A percentile compares a stretch with the other conserved stretches of the same genome.
Conservation (phyloP, 257 asterid genomes). For the Mentha longifolia region DNA sequence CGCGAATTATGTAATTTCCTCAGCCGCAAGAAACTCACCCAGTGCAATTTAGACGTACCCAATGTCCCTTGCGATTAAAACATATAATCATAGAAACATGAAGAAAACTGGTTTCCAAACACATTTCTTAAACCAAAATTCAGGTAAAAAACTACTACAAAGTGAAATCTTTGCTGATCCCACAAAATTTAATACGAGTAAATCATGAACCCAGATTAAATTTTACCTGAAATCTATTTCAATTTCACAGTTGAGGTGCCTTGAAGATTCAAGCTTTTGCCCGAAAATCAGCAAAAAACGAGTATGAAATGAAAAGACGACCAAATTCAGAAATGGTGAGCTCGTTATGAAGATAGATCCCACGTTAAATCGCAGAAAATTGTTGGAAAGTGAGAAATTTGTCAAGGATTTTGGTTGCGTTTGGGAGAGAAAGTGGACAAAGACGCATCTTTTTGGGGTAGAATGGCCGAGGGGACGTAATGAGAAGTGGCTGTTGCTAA, state of each 20-base stretch:
- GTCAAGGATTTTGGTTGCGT: conserved; percentile 23
- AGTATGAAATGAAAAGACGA: background rate
- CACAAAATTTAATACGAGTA: conserved; percentile 20
- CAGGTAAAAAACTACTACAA: conserved; percentile 29
- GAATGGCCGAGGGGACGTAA: conserved; percentile 25
- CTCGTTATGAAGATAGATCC: conserved; percentile 12
- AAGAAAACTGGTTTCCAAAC: background rate
- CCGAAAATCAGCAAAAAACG: conserved; percentile 11
- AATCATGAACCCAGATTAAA: conserved; percentile 27
- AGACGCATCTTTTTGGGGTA: conserved; percentile 32
- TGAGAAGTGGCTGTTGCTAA: conserved; percentile 36
- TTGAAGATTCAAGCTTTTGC: conserved; percentile 29
- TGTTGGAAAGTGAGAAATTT: conserved; percentile 18
- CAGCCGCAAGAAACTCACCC: background rate
- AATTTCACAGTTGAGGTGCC: conserved; percentile 25
- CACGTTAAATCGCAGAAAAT: conserved; percentile 22
- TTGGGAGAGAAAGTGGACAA: conserved; percentile 34
- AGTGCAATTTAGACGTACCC: background rate
- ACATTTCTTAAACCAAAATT: background rate
- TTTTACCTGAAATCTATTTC: conserved; percentile 36
- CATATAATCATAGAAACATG: background rate
- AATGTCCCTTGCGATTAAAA: background rate
- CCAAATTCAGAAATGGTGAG: background rate
- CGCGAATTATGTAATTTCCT: conserved; percentile 18
- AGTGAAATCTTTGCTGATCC: conserved; percentile 24